These are phyloP conservation scores for Protostelium mycophagum DNA, from an alignment of 78 protist genomes.

Conservation along the genomic window DNA sequence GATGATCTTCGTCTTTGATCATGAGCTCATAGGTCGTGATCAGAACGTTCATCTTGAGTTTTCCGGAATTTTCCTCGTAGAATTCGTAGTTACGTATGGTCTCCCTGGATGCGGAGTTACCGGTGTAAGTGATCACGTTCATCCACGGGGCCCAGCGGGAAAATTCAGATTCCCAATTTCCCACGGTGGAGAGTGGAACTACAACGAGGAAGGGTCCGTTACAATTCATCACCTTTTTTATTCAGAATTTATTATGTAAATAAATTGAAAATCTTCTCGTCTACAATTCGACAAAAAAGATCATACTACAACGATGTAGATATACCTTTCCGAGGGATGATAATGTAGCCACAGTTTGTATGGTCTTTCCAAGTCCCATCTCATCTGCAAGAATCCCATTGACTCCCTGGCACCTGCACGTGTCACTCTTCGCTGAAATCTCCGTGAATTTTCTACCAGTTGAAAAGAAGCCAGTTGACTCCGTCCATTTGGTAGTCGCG, in stretches of 20 bases:
- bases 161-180: slow-evolving; percentile 83
- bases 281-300: background rate
- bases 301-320: background rate
- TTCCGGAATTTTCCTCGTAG: slow-evolving; percentile 1
- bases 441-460: no score
- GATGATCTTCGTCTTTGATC: slow-evolving; percentile 16
- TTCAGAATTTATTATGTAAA: background rate
- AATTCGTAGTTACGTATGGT: slow-evolving; percentile 60
- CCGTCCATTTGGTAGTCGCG: slow-evolving; percentile 93
- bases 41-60: slow-evolving; percentile 70
- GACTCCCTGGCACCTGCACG: background rate
- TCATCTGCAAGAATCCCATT: slow-evolving; percentile 77
- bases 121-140: slow-evolving; percentile 61
- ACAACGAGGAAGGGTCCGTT: slow-evolving; percentile 92
- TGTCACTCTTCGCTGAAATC: no score
- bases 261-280: background rate
- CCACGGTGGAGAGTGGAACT: slow-evolving; percentile 80
- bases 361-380: slow-evolving; percentile 64
- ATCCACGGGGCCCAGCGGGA: slow-evolving; percentile 84
- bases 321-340: background rate
- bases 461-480: slow-evolving; percentile 65
- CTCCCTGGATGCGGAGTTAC: slow-evolving; percentile 34
- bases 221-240: background rate
- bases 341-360: background rate
- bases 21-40: slow-evolving; percentile 85